phyloP scores from a whole-genome alignment of 2,329 filamentous ascomycete genomes.

The Chaetomiaceae sp. region DNA sequence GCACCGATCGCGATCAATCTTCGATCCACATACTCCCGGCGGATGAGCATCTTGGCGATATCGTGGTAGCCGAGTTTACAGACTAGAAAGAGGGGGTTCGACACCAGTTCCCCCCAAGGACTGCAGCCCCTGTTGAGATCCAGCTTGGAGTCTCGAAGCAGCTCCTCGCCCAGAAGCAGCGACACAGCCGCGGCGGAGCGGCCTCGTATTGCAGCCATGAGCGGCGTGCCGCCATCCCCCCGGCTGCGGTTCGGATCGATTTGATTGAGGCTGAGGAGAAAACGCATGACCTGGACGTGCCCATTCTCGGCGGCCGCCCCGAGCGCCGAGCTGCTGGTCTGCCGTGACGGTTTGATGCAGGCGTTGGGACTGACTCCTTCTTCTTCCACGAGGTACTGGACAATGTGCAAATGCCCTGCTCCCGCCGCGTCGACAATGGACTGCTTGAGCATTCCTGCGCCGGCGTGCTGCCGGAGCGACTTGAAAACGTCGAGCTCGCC shows the following conservation, averaged over 20 bases:
- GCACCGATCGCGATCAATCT: not conserved
- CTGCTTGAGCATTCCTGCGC: not conserved
- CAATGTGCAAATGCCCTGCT: not conserved
- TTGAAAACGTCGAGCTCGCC: not conserved
- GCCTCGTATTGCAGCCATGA: not conserved
- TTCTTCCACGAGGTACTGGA: not conserved
- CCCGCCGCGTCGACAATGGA: not conserved
- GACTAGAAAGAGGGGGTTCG: not conserved
- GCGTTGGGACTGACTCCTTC: not conserved
- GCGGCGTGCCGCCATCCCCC: not conserved
- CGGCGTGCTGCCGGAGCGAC: not conserved
- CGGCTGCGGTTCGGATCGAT: not conserved
- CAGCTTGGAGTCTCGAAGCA: not conserved
- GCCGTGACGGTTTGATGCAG: not conserved
- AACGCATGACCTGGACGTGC: not conserved
- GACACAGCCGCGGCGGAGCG: not conserved
- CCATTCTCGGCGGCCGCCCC: not conserved
- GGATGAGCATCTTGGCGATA: not conserved
- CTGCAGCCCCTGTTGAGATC: not conserved
- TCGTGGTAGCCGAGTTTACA: not conserved
- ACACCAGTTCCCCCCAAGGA: not conserved
- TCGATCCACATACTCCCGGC: not conserved
- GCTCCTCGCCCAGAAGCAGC: not conserved
- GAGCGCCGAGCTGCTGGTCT: not conserved
- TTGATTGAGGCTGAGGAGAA: not conserved